phyloP scores from a whole-genome alignment of 2,329 filamentous ascomycete genomes.

The Penicillium sp. region DNA sequence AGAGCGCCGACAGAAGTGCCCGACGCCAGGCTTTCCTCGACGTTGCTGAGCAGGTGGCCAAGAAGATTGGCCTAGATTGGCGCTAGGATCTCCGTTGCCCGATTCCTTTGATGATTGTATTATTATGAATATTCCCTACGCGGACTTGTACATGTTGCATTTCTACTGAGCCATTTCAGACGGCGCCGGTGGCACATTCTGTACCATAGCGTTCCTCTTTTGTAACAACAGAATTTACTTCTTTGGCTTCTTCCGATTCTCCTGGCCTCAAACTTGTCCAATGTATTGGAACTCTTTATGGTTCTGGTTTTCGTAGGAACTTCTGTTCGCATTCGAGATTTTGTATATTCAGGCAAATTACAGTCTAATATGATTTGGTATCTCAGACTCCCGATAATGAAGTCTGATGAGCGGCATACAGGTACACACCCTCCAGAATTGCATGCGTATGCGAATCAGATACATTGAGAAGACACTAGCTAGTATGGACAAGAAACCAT shows the following conservation, averaged over 20 bases:
- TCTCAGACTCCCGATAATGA: too few species aligned
- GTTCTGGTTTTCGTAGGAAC: background rate
- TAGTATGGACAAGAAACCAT: background rate
- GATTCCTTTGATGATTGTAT: background rate
- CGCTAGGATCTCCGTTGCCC: conserved; percentile 19
- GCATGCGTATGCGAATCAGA: background rate
- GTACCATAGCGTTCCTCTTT: background rate
- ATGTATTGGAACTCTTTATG: background rate
- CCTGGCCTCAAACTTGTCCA: background rate
- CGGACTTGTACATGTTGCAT: background rate
- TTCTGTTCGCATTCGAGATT: background rate
- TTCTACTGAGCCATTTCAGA: background rate
- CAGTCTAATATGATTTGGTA: too few species aligned
- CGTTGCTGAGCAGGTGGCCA: conserved; percentile 65
- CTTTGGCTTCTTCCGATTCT: background rate
- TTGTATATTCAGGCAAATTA: background rate
- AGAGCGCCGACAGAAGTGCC: conserved; percentile 64
- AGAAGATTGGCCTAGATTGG: conserved; percentile 52
- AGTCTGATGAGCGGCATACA: background rate
- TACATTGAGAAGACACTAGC: background rate
- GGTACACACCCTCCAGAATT: background rate
- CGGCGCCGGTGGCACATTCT: background rate
- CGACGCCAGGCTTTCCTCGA: conserved; percentile 73
- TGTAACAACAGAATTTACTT: background rate
- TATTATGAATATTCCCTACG: background rate